phyloP scores from a whole-genome alignment of 164 flowering plant species.

The Santalum album region DNA sequence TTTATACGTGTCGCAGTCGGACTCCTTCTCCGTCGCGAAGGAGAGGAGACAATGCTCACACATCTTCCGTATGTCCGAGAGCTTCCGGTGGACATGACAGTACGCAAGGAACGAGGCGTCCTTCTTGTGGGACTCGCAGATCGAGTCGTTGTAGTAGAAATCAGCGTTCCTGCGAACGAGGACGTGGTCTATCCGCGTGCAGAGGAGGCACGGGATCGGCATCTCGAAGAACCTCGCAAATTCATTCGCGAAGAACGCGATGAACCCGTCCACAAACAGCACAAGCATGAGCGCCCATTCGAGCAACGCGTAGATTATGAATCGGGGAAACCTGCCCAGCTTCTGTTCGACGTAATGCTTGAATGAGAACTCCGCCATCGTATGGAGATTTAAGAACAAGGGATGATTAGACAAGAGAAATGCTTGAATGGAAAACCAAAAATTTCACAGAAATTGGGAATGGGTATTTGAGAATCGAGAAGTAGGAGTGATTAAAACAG shows the following conservation, averaged over 20 bases:
- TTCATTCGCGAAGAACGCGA: constrained; percentile 50
- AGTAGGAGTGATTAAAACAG: background rate
- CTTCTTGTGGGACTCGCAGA: constrained; percentile 68
- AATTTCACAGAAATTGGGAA: background rate
- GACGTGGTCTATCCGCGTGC: constrained; percentile 68
- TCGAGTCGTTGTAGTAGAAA: constrained; percentile 57
- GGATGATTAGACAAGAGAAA: background rate
- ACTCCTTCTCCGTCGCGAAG: constrained; percentile 51
- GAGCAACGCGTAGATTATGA: constrained; percentile 48
- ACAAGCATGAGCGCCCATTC: constrained; percentile 69
- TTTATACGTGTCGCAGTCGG: constrained; percentile 43
- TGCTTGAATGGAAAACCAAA: background rate
- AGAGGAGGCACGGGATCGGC: constrained; percentile 62
- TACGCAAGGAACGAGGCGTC: constrained; percentile 63
- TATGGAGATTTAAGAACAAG: no score
- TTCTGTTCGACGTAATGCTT: constrained; percentile 41
- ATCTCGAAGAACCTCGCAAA: constrained; percentile 64
- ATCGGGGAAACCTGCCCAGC: constrained; percentile 45
- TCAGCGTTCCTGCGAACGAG: constrained; percentile 28
- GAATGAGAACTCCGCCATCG: constrained; percentile 34
- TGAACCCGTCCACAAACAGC: constrained; percentile 59
- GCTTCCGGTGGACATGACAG: constrained; percentile 57
- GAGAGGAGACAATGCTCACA: constrained; percentile 81
- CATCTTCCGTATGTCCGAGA: constrained; percentile 63
- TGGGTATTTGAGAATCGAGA: background rate